Evolutionary conservation across 1,284 basidiomycete genomes (phyloP).

Genomic region (Meira nashicola): DNA sequence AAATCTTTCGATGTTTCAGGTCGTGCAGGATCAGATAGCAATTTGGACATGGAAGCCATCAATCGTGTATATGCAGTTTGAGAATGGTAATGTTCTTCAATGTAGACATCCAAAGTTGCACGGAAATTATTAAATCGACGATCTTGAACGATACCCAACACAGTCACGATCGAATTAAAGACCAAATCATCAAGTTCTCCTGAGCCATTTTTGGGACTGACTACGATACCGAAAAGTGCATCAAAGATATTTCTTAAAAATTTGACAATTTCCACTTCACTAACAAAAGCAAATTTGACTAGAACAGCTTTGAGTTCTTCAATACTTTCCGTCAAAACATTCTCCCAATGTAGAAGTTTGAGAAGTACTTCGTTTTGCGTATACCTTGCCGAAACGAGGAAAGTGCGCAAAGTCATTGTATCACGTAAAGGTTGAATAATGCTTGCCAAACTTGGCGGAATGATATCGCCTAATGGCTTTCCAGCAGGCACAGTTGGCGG

Average conservation of each 20-base stretch:
- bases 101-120: conserved; percentile 86
- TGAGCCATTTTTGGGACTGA: conserved; percentile 67
- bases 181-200: conserved; percentile 80
- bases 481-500: conserved; percentile 63
- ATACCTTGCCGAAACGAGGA: conserved; percentile 84
- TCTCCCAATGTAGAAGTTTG: conserved; percentile 77
- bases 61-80: conserved; percentile 41
- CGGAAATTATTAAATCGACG: conserved; percentile 78
- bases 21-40: conserved; percentile 70
- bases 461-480: conserved; percentile 56
- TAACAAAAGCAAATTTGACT: conserved; percentile 82
- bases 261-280: conserved; percentile 70
- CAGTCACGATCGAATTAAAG: conserved; percentile 83
- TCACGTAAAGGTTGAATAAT: conserved; percentile 59
- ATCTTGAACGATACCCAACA: conserved; percentile 77
- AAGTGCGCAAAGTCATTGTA: conserved; percentile 75
- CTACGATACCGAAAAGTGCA: conserved; percentile 82
- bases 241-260: conserved; percentile 87
- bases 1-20: conserved; percentile 71
- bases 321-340: conserved; percentile 57
- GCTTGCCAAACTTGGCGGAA: conserved; percentile 34
- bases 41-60: conserved; percentile 68
- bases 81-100: conserved; percentile 74
- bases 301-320: conserved; percentile 67
- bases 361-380: conserved; percentile 86